Base-by-base conservation (phyloP, 768 basidiomycete genomes). In the Mycena galericulata region DNA sequence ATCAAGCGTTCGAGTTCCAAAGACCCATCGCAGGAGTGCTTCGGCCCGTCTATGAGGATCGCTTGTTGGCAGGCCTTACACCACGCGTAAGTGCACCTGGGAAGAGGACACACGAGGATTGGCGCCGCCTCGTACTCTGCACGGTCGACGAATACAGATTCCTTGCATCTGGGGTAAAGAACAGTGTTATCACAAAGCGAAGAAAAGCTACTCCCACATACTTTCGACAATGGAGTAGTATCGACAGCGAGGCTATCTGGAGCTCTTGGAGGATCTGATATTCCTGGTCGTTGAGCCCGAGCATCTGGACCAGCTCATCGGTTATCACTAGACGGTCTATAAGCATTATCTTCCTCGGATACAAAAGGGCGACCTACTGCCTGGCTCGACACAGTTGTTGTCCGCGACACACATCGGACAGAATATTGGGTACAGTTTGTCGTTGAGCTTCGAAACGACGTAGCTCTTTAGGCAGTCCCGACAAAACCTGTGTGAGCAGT, bases 1-100 rank as follows among this genome's bases (percentile, higher is more conserved):
- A 90, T 88, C 47, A 89, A 65, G 56, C 83, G 77, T 5, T 84
- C 81, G 10, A 90, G 80, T 71, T 90, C 90, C 2, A 80, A 80
- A 15, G 86, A 80, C 5, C 87, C 88, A 63, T 90, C 89, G 74
- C 90, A 91, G 0, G 87, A 87, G 74, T 90, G 88, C 60, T 79
- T 77, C 15, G 80, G 82, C 8, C 80, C 83, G 20, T 75, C 77
- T 14, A 77, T 82, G 67, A 68, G 76, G 45, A 85, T 75, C 15
- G 75, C 61, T 62, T 87, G 85, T 30, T 84, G 84, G 76, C 90
- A 91, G 32, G 76, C 76, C 77, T 87, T 91, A 76, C 90, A 91
- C 90, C 90, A 91, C 9, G 81, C 78, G 69, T 88, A 77, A 1
- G 76, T 72, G 62, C 90, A 91, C 20, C 76, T 75, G 0, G 74